These are phyloP conservation scores for Trichophaea hybrida DNA, from an alignment of 2,329 filamentous ascomycete species.

Conservation along the genomic window DNA sequence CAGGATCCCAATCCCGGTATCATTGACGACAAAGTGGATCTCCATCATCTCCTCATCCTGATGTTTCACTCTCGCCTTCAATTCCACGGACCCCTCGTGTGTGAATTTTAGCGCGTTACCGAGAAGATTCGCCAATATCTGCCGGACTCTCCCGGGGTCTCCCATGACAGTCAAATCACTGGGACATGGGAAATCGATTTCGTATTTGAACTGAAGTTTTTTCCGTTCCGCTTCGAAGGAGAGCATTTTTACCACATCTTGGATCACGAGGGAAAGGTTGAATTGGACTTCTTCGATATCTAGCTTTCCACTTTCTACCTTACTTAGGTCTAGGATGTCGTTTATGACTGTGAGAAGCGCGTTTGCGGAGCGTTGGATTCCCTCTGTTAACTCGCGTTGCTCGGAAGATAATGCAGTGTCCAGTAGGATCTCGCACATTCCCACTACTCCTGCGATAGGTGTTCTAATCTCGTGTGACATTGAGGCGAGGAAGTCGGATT, in stretches of 20 bases:
- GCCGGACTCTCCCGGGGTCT: conserved; percentile 68
- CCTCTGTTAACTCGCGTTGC: conserved; percentile 59
- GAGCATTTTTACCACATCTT: conserved; percentile 76
- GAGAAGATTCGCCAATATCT: conserved; percentile 67
- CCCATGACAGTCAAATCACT: conserved; percentile 64
- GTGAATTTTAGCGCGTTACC: conserved; percentile 69
- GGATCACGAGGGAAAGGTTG: conserved; percentile 55
- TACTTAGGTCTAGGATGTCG: conserved; percentile 80
- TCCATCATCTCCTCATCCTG: conserved; percentile 51
- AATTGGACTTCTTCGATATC: conserved; percentile 74
- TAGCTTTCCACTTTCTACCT: conserved; percentile 62
- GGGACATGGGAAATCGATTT: conserved; percentile 28
- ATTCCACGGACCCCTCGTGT: conserved; percentile 50
- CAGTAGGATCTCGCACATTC: conserved; percentile 60
- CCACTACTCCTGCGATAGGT: conserved; percentile 49
- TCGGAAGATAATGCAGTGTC: conserved; percentile 55
- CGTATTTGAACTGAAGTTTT: conserved; percentile 55
- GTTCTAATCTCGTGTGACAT: conserved; percentile 60
- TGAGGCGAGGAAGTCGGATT: conserved; percentile 46
- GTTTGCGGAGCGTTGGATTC: conserved; percentile 65
- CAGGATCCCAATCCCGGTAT: conserved; percentile 70
- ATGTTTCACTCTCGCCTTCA: conserved; percentile 48
- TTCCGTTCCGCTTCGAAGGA: conserved; percentile 71
- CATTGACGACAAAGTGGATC: conserved; percentile 57
- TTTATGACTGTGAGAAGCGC: conserved; percentile 78